These are phyloP conservation scores for Hyaloscypha finlandica DNA, from an alignment of 495 filamentous ascomycete genomes.

Conservation along the genomic window DNA sequence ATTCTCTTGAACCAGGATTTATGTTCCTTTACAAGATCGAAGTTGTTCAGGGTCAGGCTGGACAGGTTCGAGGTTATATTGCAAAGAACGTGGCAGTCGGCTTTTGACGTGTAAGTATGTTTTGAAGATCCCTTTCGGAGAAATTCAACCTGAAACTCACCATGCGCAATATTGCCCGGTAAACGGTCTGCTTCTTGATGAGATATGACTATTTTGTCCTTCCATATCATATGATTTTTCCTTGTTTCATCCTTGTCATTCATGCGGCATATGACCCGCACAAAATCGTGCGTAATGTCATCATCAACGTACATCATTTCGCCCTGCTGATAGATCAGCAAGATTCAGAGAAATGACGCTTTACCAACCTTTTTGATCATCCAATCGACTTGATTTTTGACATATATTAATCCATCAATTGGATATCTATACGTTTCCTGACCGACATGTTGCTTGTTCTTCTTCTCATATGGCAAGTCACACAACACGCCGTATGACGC, in stretches of 20 bases:
- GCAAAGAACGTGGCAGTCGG: too few species aligned
- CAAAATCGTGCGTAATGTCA: neutral
- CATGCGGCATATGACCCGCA: neutral
- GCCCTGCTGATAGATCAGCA: neutral
- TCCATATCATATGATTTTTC: neutral
- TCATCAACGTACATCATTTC: neutral
- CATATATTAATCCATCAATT: constrained; percentile 2
- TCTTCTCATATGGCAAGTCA: neutral
- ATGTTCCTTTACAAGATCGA: too few species aligned
- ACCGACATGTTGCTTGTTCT: neutral
- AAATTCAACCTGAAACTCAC: neutral
- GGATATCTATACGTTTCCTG: neutral
- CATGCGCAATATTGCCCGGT: neutral
- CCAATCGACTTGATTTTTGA: constrained; percentile 1
- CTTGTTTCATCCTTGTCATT: neutral
- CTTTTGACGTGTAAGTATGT: neutral
- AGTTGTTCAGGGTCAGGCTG: too few species aligned
- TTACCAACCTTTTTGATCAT: constrained; percentile 11
- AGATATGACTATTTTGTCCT: neutral
- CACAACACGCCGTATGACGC: constrained; percentile 1
- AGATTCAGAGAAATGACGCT: neutral
- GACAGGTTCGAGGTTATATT: too few species aligned
- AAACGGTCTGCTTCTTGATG: neutral
- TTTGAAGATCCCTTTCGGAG: neutral
- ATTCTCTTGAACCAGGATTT: too few species aligned